These are phyloP conservation scores for Trifolium subterraneum DNA, from an alignment of 306 rosid genomes.

Conservation along the genomic window DNA sequence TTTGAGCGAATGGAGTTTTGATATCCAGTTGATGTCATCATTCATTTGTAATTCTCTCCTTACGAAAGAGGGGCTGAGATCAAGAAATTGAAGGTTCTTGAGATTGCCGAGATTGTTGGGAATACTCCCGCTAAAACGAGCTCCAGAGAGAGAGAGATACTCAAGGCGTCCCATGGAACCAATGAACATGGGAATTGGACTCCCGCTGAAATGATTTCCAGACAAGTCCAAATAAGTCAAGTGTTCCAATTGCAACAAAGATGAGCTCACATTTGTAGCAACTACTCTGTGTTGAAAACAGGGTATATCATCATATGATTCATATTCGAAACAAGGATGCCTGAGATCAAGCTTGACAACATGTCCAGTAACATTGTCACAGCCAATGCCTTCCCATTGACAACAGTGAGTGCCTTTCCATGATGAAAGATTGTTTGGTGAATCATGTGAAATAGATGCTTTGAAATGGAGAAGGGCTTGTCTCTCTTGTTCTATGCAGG, in stretches of 20 bases:
- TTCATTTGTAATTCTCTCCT: not conserved
- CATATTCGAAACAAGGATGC: no score
- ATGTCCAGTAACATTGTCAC: slow-evolving; percentile 29
- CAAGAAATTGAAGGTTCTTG: not conserved
- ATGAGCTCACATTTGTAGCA: not conserved
- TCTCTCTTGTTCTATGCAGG: slow-evolving; percentile 29
- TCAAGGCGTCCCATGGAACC: not conserved
- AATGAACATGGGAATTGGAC: not conserved
- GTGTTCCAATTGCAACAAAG: slow-evolving; percentile 22
- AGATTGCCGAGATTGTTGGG: slow-evolving; percentile 34
- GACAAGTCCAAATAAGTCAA: slow-evolving; percentile 36
- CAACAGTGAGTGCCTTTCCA: slow-evolving; percentile 37
- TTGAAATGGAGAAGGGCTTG: slow-evolving; percentile 37
- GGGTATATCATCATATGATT: no score
- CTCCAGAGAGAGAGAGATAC: not conserved
- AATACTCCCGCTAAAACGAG: not conserved
- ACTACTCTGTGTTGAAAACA: no score
- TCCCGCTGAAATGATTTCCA: not conserved
- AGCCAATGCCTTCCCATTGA: slow-evolving; percentile 39
- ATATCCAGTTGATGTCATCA: slow-evolving; percentile 27
- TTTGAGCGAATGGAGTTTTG: slow-evolving; percentile 26
- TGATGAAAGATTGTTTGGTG: slow-evolving; percentile 29
- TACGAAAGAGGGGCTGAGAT: not conserved
- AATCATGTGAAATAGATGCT: not conserved
- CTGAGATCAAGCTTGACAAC: slow-evolving; percentile 33